Base-by-base conservation (phyloP, 306 rosid species). In the Dicorynia guianensis region DNA sequence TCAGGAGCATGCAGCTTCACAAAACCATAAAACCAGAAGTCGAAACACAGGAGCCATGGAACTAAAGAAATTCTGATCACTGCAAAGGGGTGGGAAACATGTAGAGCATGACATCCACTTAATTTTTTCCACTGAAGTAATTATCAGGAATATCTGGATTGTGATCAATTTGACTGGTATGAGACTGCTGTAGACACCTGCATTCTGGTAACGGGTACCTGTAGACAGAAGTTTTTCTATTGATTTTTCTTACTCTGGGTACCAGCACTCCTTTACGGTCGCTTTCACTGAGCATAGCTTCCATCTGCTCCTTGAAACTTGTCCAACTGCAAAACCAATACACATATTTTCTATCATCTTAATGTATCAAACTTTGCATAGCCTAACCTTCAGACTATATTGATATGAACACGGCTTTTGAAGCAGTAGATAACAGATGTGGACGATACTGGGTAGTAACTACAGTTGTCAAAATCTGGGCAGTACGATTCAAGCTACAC, bases 171-270 rank as follows among this genome's bases (percentile, higher is more conserved):
- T 64, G 70, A 74, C 75, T 47, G 66, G 71, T 72, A 7, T 53
- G 90, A 50, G 81, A 78, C 74, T 81, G 88, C 58, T 90, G 96
- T 39, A 92, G 81, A 85, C 99, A 96, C 74, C 97, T 84, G 72
- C 98, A 96, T 79, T 96, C 99, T 2, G 99, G 99, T 60, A 96
- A 85, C 8, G 99, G 99, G 85, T 88, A 92, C 0, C 86, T 80
- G 87, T 92, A 96, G 58, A 96, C 88, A 19, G 98, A 96, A 79
- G 98, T 92, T 86, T 96, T 96, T 83, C 97, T 73, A 81, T 91
- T 87, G 76, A 92, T 78, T 55, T 93, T 93, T 85, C 90, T 87
- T 55, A 90, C 93, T 85, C 99, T 85, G 4, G 97, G 99, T 79
- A 96, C 87, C 82, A 87, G 83, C 83, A 89, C 77, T 61, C 98